Conservation (phyloP, 2,329 filamentous ascomycete species). For the Remersonia thermophila region DNA sequence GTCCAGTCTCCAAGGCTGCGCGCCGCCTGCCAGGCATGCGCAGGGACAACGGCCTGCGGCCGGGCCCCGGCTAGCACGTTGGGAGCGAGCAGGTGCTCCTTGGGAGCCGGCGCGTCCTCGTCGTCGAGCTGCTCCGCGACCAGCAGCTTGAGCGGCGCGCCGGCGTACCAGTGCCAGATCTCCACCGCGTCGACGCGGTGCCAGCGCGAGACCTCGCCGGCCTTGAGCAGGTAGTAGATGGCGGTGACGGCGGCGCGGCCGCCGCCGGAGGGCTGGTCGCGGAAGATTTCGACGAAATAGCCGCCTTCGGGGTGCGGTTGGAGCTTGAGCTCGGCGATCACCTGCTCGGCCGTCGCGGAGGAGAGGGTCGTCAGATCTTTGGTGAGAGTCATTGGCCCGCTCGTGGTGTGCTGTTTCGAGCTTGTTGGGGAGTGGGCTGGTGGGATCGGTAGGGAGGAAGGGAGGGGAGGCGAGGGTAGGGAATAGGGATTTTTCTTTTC, state of each 20-base stretch:
- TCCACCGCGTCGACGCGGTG: constrained; percentile 37
- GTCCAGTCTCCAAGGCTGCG: constrained; percentile 35
- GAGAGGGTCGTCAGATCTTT: too few relatives aligned
- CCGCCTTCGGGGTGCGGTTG: constrained; percentile 36
- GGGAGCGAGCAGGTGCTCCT: constrained; percentile 27
- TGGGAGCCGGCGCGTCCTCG: constrained; percentile 29
- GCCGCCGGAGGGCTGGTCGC: constrained; percentile 22
- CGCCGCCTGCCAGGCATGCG: constrained; percentile 34
- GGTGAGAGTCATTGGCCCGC: too few relatives aligned
- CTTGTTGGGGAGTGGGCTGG: too few relatives aligned
- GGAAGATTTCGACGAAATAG: constrained; percentile 35
- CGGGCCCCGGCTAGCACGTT: constrained; percentile 30
- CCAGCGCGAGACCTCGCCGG: constrained; percentile 32
- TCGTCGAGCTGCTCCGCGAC: constrained; percentile 24
- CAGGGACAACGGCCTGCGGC: constrained; percentile 32
- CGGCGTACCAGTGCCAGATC: constrained; percentile 42
- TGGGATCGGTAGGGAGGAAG: too few relatives aligned
- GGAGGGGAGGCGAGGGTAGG: too few relatives aligned
- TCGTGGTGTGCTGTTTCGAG: too few relatives aligned
- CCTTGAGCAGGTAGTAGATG: constrained; percentile 41
- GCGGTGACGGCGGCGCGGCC: constrained; percentile 34
- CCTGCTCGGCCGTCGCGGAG: constrained; percentile 21
- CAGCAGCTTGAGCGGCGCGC: constrained; percentile 32
- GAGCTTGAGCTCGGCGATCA: constrained; percentile 32
- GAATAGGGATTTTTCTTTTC: too few relatives aligned